Evolutionary conservation across 495 filamentous ascomycete species (phyloP).

Genomic region (Xylaria castorea): DNA sequence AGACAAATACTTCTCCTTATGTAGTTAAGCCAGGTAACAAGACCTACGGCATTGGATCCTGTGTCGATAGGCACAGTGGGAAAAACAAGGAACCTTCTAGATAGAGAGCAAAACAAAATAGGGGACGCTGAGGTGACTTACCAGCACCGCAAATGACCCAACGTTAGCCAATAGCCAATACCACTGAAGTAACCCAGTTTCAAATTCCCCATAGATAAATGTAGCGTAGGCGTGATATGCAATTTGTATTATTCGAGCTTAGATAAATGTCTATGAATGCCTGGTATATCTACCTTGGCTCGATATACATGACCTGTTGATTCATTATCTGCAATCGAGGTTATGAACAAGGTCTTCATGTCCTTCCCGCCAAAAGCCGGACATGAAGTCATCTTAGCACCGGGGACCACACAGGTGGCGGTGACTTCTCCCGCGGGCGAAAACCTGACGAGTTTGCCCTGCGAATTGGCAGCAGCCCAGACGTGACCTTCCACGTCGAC

Average conservation of each 20-base stretch:
- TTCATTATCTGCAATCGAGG: slow-evolving; percentile 18
- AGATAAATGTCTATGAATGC: slow-evolving; percentile 10
- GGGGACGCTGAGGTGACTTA: neutral
- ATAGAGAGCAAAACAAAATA: neutral
- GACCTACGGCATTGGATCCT: neutral
- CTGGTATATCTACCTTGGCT: slow-evolving; percentile 25
- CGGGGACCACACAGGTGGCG: slow-evolving; percentile 35
- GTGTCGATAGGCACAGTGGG: neutral
- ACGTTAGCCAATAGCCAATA: neutral
- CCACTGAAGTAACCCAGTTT: neutral
- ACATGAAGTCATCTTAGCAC: slow-evolving; percentile 38
- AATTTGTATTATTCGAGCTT: neutral
- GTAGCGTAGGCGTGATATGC: neutral
- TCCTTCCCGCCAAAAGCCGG: slow-evolving; percentile 38
- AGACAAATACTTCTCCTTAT: neutral
- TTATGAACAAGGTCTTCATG: slow-evolving; percentile 28
- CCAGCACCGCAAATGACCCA: no score
- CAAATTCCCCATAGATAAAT: neutral
- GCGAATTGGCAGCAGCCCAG: slow-evolving; percentile 40
- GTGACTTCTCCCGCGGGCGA: slow-evolving; percentile 32
- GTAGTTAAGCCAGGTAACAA: neutral
- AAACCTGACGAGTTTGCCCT: slow-evolving; percentile 36
- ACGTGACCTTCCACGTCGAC: slow-evolving; percentile 39
- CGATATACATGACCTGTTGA: slow-evolving; percentile 28
- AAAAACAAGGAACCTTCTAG: neutral